phyloP scores from a whole-genome alignment of 768 basidiomycete species.

The Suillus paluster region DNA sequence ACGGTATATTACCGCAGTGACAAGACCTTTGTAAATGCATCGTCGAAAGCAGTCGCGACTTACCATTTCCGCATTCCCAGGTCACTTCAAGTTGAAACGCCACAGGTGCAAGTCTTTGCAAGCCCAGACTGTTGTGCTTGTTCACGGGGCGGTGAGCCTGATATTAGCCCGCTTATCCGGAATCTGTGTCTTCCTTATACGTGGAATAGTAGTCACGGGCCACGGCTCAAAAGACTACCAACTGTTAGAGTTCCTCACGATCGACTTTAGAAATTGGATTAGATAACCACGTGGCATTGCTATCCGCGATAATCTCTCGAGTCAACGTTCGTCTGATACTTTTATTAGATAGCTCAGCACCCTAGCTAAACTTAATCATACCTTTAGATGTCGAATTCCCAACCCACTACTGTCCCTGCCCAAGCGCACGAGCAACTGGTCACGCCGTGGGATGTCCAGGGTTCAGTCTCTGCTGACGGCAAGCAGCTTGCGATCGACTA shows the following conservation, averaged over 20 bases:
- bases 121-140: not conserved
- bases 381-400: conserved; percentile 21
- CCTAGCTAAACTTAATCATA: not conserved
- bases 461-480: conserved; percentile 85
- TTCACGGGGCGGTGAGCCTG: not conserved
- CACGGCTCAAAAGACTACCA: too few relatives aligned
- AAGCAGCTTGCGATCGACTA: conserved; percentile 95
- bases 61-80: too few relatives aligned
- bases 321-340: not conserved
- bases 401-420: conserved; percentile 22
- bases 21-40: not conserved
- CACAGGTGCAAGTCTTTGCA: too few relatives aligned
- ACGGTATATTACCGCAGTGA: not conserved
- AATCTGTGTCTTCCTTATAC: not conserved
- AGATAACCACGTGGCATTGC: not conserved
- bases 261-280: too few relatives aligned
- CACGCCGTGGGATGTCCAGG: conserved; percentile 98
- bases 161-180: not conserved
- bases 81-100: too few relatives aligned
- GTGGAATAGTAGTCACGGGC: too few relatives aligned
- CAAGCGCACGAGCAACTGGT: conserved; percentile 71
- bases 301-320: not conserved
- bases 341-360: not conserved
- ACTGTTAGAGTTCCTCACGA: too few relatives aligned
- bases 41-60: not conserved